These are phyloP conservation scores for Aspergillus floridensis DNA, from an alignment of 2,329 filamentous ascomycete species.

Conservation along the genomic window DNA sequence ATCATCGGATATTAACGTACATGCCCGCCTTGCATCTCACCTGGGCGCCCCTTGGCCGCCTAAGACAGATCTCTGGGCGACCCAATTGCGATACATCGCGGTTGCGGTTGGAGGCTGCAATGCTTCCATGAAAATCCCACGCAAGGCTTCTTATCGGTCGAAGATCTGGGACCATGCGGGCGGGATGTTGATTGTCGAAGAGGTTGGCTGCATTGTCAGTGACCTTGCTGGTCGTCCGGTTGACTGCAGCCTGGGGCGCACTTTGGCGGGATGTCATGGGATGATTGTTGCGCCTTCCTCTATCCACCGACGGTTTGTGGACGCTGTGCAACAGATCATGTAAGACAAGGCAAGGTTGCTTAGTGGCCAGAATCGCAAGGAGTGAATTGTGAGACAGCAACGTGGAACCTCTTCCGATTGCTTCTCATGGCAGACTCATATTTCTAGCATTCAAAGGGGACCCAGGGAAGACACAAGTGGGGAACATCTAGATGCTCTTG, in stretches of 20 bases:
- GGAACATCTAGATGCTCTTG: neutral
- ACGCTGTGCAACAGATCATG: conserved; percentile 29
- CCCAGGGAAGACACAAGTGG: neutral
- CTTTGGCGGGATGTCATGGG: conserved; percentile 39
- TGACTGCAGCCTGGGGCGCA: conserved; percentile 47
- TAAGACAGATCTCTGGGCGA: conserved; percentile 51
- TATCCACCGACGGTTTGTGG: conserved; percentile 34
- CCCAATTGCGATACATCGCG: conserved; percentile 55
- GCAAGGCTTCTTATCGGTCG: conserved; percentile 43
- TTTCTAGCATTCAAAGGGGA: neutral
- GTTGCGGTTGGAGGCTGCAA: conserved; percentile 51
- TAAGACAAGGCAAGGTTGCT: conserved; percentile 3
- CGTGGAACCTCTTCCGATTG: neutral
- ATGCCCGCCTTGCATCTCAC: conserved; percentile 38
- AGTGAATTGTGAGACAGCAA: neutral
- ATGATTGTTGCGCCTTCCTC: conserved; percentile 42
- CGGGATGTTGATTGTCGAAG: conserved; percentile 51
- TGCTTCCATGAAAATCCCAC: conserved; percentile 50
- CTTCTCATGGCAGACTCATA: neutral
- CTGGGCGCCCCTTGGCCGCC: conserved; percentile 48
- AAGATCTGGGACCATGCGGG: conserved; percentile 58
- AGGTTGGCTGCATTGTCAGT: conserved; percentile 51
- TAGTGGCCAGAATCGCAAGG: neutral
- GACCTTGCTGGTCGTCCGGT: conserved; percentile 52
- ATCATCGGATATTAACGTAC: conserved; percentile 40